phyloP scores from a whole-genome alignment of 2,329 filamentous ascomycete species.

The Ilyonectria robusta region DNA sequence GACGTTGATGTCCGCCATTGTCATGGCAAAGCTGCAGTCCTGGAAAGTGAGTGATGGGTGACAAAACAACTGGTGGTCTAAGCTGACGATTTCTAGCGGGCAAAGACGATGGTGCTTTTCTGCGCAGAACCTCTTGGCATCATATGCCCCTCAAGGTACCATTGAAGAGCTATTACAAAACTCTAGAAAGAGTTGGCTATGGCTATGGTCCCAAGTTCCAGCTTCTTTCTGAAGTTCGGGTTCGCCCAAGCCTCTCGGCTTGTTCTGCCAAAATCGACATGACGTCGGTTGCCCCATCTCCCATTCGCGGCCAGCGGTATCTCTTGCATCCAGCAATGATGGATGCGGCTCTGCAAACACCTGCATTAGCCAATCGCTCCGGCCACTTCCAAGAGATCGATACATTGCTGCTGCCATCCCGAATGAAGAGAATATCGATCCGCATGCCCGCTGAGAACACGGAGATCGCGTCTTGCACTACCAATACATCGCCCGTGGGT shows the following conservation, averaged over 20 bases:
- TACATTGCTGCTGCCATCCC: slow-evolving; percentile 37
- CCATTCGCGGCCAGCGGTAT: slow-evolving; percentile 40
- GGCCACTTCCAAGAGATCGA: slow-evolving; percentile 43
- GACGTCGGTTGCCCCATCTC: slow-evolving; percentile 34
- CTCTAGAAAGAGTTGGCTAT: slow-evolving; percentile 42
- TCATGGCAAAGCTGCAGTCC: slow-evolving; percentile 34
- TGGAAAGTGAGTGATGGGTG: slow-evolving; percentile 31
- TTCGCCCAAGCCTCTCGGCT: slow-evolving; percentile 39
- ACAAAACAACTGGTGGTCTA: background rate
- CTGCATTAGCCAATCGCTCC: slow-evolving; percentile 41
- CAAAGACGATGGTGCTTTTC: background rate
- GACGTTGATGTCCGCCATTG: slow-evolving; percentile 45
- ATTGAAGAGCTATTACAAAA: slow-evolving; percentile 43
- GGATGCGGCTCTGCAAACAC: slow-evolving; percentile 44
- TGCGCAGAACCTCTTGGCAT: slow-evolving; percentile 39
- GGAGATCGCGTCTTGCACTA: slow-evolving; percentile 33
- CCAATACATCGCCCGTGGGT: slow-evolving; percentile 39
- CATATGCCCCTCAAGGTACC: slow-evolving; percentile 42
- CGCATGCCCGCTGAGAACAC: slow-evolving; percentile 41
- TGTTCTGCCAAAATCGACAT: slow-evolving; percentile 43
- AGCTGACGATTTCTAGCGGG: slow-evolving; percentile 24
- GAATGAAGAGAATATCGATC: slow-evolving; percentile 43
- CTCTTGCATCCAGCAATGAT: slow-evolving; percentile 44
- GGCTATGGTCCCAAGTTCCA: slow-evolving; percentile 44
- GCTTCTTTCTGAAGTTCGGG: slow-evolving; percentile 41